Conservation (phyloP, 768 basidiomycete species). For the Cyathus striatus region DNA sequence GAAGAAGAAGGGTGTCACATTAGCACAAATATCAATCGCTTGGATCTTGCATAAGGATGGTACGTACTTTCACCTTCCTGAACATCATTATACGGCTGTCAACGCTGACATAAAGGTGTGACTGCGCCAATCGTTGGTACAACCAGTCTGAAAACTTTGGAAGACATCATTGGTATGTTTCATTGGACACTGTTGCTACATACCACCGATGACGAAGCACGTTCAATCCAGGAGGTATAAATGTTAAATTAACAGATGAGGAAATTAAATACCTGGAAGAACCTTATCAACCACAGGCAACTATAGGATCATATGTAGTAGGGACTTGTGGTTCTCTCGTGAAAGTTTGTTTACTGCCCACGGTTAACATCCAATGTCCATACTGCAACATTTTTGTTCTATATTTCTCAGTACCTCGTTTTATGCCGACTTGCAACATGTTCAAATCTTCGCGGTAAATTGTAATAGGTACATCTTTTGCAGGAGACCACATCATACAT, state of each 20-base stretch:
- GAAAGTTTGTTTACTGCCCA: no score
- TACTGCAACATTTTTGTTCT: no score
- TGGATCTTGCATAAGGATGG: constrained; percentile 44
- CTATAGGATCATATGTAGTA: no score
- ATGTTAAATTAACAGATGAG: constrained; percentile 18
- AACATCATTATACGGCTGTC: not conserved
- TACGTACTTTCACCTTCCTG: constrained; percentile 6
- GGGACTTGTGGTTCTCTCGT: no score
- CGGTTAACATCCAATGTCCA: no score
- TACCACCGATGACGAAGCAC: not conserved
- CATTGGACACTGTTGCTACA: not conserved
- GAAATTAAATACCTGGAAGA: constrained; percentile 24
- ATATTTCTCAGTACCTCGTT: no score
- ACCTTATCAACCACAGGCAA: constrained; percentile 38
- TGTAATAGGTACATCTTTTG: no score
- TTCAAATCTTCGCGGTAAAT: no score
- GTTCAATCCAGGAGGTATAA: constrained; percentile 10
- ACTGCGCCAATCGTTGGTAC: constrained; percentile 55
- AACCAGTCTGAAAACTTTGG: constrained; percentile 41
- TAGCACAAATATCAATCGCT: constrained; percentile 52
- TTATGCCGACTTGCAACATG: no score
- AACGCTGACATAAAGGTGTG: constrained; percentile 25
- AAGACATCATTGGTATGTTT: constrained; percentile 40
- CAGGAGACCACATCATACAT: no score
- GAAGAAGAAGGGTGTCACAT: constrained; percentile 42